These are phyloP conservation scores for Schoenoplectus tabernaemontani DNA, from an alignment of 202 grass and related monocot genomes.

Conservation along the genomic window DNA sequence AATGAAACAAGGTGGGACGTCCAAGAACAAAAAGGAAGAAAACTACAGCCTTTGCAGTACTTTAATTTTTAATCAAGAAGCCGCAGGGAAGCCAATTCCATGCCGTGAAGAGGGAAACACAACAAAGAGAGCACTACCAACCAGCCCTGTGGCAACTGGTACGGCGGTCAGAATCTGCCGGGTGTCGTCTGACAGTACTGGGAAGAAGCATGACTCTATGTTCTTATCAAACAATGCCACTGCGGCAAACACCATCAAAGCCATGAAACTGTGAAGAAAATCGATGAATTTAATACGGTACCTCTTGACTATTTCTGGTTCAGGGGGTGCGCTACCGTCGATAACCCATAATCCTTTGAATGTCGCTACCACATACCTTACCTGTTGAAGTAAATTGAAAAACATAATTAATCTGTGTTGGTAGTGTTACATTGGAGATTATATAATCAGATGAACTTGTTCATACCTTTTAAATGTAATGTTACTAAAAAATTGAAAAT, in stretches of 20 bases:
- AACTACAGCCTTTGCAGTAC: neutral
- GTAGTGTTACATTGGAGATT: neutral
- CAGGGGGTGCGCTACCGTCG: slow-evolving; percentile 32
- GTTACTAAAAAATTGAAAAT: neutral
- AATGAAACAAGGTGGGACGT: neutral
- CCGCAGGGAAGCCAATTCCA: slow-evolving; percentile 50
- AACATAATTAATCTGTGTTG: neutral
- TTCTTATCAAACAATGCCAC: slow-evolving; percentile 51
- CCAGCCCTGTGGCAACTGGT: slow-evolving; percentile 39
- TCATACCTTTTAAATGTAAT: neutral
- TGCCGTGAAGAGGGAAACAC: slow-evolving; percentile 47
- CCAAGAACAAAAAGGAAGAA: neutral
- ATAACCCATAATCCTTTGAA: slow-evolving; percentile 43
- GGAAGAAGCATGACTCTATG: slow-evolving; percentile 49
- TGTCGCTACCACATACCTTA: slow-evolving; percentile 41
- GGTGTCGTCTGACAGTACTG: slow-evolving; percentile 34
- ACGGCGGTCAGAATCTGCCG: slow-evolving; percentile 40
- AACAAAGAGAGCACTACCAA: slow-evolving; percentile 47
- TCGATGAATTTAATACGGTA: slow-evolving; percentile 47
- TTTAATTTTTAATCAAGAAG: neutral
- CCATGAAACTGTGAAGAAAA: slow-evolving; percentile 49
- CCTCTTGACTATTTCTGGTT: neutral
- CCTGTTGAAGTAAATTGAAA: neutral
- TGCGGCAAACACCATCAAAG: slow-evolving; percentile 40
- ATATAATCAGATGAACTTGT: neutral